Evolutionary conservation across 2,329 filamentous ascomycete species (phyloP), one percentile per base, ranked within the genome.

Genomic region (Ophiostoma pallidulum): DNA sequence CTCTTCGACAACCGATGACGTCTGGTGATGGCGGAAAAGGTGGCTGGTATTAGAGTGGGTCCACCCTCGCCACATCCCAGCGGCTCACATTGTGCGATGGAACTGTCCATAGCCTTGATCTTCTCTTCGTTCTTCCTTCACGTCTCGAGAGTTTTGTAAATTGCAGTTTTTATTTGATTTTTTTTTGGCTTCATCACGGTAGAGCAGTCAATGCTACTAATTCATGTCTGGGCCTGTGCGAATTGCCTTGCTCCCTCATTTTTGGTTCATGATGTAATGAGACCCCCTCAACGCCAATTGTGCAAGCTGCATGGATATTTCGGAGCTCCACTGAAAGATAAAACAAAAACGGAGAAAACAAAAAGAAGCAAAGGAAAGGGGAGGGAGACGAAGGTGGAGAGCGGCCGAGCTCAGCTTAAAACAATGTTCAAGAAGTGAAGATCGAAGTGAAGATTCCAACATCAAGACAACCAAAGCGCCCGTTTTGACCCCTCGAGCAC

Each of bases 361-460:
- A 41, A 47, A 26, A 19, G 28, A 29, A 36, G 16, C n/a, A 41
- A 28, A 12, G 32, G 33, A 37, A 10, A 29, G 19, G 19, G 18
- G 6, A n/a, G 24, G 41, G 18, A 13, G 35, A 19, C 12, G 14
- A 40, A 4, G 14, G 9, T 19, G 5, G 19, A 20, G 7, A 24
- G 20, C n/a, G n/a, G n/a, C n/a, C n/a, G n/a, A n/a, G n/a, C n/a
- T n/a, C n/a, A n/a, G n/a, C n/a, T n/a, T n/a, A n/a, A 40, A 51
- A 29, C 16, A 45, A 49, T 43, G 46, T 44, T 44, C 47, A 41
- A 49, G 47, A 49, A 49, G 47, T 44, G 40, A 39, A 31, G n/a
- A 35, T n/a, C 24, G 24, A 36, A 42, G 32, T 26, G 31, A 28
- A 24, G 36, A 8, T 18, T 35, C 8, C 33, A 12, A 36, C n/a